Base-by-base conservation (phyloP, 2,329 filamentous ascomycete genomes). In the Colletotrichum salicis region DNA sequence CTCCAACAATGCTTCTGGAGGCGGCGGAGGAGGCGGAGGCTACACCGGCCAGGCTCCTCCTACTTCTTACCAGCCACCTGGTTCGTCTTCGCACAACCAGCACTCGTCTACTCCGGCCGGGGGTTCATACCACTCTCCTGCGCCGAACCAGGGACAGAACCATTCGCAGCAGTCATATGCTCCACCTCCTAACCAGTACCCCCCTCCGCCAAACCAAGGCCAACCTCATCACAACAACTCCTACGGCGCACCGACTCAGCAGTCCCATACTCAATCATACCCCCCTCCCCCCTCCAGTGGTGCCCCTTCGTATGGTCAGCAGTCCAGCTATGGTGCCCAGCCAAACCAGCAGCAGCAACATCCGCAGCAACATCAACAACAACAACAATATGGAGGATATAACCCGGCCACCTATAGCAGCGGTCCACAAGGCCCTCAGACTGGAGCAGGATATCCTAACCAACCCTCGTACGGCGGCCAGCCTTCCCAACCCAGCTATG, bases 11-110 rank as follows among this genome's bases (percentile, higher is more conserved):
- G 55, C 70, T 13, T 70, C 70, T 70, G 54, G 35, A 3, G 79
- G 84, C 4, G 59, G 63, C 2, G 86, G 86, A 55, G 83, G 87
- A 55, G 79, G 86, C 73, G 87, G 88, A 56, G 84, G 85, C 48
- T 94, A 93, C 79, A 86, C 84, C 72, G 91, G 90, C 67, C 85
- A 88, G 68, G 89, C 91, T 51, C 92, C 92, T 13, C 88, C 89
- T n/a, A 80, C 86, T 15, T 86, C 88, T 7, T 92, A 92, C 78
- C 87, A 91, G 76, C 81, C 78, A 33, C 78, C 79, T 29, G 68
- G 72, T 51, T 67, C 76, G 8, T 52, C 71, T 55, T 61, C 74
- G 64, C 68, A 71, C 77, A 78, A 33, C 74, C 75, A 54, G 64
- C 75, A 60, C 71, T 75, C 76, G 57, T 78, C 76, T 65, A 76